Evolutionary conservation across 2,329 filamentous ascomycete genomes (phyloP), one percentile per base, ranked within the genome.

Genomic region (Colletotrichum australisinense): DNA sequence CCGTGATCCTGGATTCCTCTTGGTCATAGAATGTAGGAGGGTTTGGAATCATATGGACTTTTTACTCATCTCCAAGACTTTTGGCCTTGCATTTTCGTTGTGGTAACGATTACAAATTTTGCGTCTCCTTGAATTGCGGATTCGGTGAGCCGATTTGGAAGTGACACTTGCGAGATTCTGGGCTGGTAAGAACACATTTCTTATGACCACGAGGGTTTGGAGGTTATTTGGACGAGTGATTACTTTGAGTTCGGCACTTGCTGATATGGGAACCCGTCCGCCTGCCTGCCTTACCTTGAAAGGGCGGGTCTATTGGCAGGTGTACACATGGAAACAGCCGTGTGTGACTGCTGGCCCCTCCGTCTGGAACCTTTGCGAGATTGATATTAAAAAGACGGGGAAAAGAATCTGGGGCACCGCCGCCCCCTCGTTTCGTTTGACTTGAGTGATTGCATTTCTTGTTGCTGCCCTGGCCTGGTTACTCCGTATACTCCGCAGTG

Each of bases 361-460:
- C n/a, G 30, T 26, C 11, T 32, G 35, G 26, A n/a, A 19, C 16
- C 53, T 58, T 58, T 49, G 26, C 6, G n/a, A 32, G 16, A 49
- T 49, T 49, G 42, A 49, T 49, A n/a, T 49, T 19, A 19, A n/a
- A 30, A n/a, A 49, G 59, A 49, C 16, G 24, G 30, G 58, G 42
- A 35, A 35, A 52, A 65, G 55, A 70, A 70, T 67, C 68, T 55
- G 68, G 68, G 68, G 68, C 42, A 60, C 12, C 5, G 5, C 11
- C 35, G 14, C 38, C 38, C 38, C 38, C 52, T 28, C 52, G 52
- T 42, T 19, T 30, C 24, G 30, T 56, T 65, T 65, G 32, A 56
- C 22, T 65, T 65, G 52, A 56, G 64, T 57, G 59, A 55, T 26
- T 28, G 42, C 58, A 12, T 22, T 14, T 28, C 9, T 38, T 42